These are phyloP conservation scores for Lizonia empirigonia DNA, from an alignment of 2,329 filamentous ascomycete species.

Conservation along the genomic window DNA sequence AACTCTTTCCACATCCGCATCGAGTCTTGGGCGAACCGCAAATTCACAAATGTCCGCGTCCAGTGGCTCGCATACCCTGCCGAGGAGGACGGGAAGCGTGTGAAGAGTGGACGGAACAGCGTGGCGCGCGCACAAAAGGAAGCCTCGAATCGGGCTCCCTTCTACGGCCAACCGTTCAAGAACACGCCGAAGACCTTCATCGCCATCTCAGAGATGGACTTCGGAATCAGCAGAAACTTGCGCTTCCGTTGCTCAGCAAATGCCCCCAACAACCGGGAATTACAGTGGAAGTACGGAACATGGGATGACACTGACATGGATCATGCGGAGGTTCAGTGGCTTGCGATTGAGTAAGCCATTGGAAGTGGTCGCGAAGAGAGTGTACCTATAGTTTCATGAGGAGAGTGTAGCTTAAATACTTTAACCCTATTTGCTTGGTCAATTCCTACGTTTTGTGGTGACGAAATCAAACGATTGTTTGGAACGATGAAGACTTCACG, in stretches of 20 bases:
- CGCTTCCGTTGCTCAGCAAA: background rate
- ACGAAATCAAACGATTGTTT: too few relatives aligned
- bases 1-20: background rate
- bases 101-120: background rate
- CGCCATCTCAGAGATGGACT: background rate
- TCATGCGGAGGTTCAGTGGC: background rate
- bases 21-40: background rate
- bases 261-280: background rate
- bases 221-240: background rate
- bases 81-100: background rate
- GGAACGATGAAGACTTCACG: too few relatives aligned
- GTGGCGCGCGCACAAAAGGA: background rate
- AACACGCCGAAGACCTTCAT: background rate
- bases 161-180: slow-evolving; percentile 2
- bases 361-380: background rate
- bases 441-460: too few relatives aligned
- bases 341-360: background rate
- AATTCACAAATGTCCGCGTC: background rate
- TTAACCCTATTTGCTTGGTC: too few relatives aligned
- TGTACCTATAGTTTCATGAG: too few relatives aligned
- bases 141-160: background rate
- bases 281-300: background rate
- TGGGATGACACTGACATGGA: background rate
- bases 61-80: background rate
- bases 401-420: too few relatives aligned